These are phyloP conservation scores for Cynara cardunculus DNA, from an alignment of 129 eudicot species.

Conservation along the genomic window DNA sequence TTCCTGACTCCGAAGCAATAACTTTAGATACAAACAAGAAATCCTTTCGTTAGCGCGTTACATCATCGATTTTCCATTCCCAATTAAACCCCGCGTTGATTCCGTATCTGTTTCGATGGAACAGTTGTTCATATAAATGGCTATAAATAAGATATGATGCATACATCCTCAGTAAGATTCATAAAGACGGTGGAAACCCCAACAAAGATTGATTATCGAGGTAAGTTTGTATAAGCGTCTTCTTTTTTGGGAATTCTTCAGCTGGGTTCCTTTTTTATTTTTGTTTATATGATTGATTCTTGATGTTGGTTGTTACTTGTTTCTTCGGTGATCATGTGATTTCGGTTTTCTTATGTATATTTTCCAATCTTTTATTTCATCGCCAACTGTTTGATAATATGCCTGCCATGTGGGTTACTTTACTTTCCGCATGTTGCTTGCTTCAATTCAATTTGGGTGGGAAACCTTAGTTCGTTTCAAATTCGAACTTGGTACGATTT, in stretches of 20 bases:
- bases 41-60: constrained; percentile 18
- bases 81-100: constrained; percentile 18
- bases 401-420: constrained; percentile 10
- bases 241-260: neutral
- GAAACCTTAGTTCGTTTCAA: neutral
- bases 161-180: neutral
- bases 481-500: no score
- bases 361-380: neutral
- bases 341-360: neutral
- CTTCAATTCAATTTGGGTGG: neutral
- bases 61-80: neutral
- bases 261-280: constrained; percentile 4
- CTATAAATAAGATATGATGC: constrained; percentile 10
- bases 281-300: constrained; percentile 16
- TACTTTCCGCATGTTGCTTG: neutral
- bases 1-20: constrained; percentile 12
- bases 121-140: neutral
- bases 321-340: constrained; percentile 12
- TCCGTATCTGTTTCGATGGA: constrained; percentile 16
- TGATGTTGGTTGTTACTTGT: constrained; percentile 16
- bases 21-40: no score
- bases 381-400: constrained; percentile 25
- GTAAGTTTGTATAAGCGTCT: neutral
- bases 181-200: neutral
- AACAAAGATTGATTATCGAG: neutral